Evolutionary conservation across 495 filamentous ascomycete species (phyloP).

Genomic region (Durotheca rogersii): DNA sequence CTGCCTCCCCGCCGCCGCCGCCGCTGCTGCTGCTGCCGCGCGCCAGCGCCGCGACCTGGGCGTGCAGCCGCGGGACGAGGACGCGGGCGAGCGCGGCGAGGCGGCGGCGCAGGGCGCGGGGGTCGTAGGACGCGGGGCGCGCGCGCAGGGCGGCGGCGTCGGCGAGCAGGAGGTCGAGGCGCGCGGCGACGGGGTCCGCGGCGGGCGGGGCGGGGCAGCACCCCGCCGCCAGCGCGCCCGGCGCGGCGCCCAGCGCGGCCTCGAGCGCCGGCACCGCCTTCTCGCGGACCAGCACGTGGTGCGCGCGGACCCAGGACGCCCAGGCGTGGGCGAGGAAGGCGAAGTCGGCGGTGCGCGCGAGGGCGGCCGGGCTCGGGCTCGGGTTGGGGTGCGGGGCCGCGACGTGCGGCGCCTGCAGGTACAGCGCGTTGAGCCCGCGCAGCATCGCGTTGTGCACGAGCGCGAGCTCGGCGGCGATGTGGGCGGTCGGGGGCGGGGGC

Average conservation of each 20-base stretch:
- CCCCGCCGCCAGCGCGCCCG: slow-evolving; percentile 23
- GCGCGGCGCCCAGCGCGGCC: slow-evolving; percentile 15
- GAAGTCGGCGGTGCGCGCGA: slow-evolving; percentile 44
- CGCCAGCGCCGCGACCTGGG: slow-evolving; percentile 17
- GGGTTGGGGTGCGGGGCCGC: neutral
- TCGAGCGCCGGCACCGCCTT: slow-evolving; percentile 43
- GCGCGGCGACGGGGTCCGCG: neutral
- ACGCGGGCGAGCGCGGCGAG: slow-evolving; percentile 13
- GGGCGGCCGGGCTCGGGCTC: neutral
- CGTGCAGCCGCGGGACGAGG: slow-evolving; percentile 31
- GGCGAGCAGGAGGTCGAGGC: slow-evolving; percentile 11
- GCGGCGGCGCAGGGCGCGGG: slow-evolving; percentile 3
- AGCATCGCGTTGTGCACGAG: slow-evolving; percentile 51
- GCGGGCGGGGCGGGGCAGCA: too few relatives aligned
- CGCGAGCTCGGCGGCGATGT: slow-evolving; percentile 47
- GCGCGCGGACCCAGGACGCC: slow-evolving; percentile 33
- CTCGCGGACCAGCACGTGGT: slow-evolving; percentile 38
- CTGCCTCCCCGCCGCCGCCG: too few relatives aligned
- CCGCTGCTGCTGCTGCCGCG: too few relatives aligned
- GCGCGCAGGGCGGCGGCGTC: slow-evolving; percentile 12
- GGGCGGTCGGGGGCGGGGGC: slow-evolving; percentile 35
- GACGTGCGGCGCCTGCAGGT: slow-evolving; percentile 49
- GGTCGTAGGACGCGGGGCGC: slow-evolving; percentile 13
- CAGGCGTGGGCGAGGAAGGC: slow-evolving; percentile 39
- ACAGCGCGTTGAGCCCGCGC: slow-evolving; percentile 52